Percentiles rank a stretch among this genome's conserved stretches.
phyloP scores from a whole-genome alignment of 352 stramenopile species.

The Pythium biforme region DNA sequence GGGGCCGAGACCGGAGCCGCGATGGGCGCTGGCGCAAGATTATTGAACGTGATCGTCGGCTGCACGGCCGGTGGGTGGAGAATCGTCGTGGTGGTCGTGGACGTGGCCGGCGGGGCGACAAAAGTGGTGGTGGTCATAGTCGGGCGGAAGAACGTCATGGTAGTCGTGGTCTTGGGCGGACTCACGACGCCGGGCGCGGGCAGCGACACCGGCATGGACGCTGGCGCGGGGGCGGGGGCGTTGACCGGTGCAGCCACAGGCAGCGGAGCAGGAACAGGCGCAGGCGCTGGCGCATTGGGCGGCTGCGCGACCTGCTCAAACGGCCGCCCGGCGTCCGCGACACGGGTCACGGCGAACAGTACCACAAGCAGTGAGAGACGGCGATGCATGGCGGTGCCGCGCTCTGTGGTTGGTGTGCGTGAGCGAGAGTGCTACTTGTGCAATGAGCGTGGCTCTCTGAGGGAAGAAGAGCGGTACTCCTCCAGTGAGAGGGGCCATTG shows the following conservation, averaged over 20 bases:
- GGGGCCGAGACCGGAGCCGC: neutral
- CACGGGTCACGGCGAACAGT: neutral
- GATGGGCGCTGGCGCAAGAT: neutral
- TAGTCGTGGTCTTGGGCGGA: constrained; percentile 16
- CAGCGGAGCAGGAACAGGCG: neutral
- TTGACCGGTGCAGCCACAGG: neutral
- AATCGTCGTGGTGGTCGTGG: constrained; percentile 12
- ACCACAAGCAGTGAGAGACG: neutral
- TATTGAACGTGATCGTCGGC: constrained; percentile 11
- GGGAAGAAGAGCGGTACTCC: no score
- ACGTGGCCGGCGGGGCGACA: neutral
- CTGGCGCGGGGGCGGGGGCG: no score
- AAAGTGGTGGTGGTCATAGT: constrained; percentile 14
- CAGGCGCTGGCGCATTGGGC: neutral
- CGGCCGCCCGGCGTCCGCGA: constrained; percentile 1
- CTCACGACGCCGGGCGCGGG: constrained; percentile 10
- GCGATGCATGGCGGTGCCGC: neutral
- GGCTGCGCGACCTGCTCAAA: constrained; percentile 20
- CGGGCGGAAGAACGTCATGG: constrained; percentile 6
- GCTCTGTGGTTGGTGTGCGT: neutral
- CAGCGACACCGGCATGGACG: neutral
- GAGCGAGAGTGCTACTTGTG: neutral
- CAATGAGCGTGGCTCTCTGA: constrained; percentile 5
- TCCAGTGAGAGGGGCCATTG: no score
- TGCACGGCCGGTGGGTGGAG: neutral